Evolutionary conservation across 2,329 filamentous ascomycete species (phyloP).

Genomic region (Colletotrichum gigasporum): DNA sequence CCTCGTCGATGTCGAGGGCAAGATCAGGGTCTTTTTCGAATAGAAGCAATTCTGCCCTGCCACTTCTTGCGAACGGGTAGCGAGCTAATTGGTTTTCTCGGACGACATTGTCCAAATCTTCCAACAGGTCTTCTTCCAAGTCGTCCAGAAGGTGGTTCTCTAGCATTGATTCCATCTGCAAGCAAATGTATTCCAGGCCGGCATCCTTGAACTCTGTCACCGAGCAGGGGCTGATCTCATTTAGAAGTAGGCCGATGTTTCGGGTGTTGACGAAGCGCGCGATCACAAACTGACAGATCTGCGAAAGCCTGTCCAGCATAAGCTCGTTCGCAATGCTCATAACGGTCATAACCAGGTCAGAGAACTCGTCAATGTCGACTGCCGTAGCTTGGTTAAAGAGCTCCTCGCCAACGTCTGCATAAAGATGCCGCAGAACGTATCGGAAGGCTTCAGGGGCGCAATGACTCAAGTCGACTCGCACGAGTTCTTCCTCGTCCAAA

Average conservation of each 20-base stretch:
- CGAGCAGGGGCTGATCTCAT: conserved; percentile 84
- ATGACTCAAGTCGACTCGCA: conserved; percentile 85
- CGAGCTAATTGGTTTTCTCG: conserved; percentile 83
- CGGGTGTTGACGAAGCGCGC: conserved; percentile 86
- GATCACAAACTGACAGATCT: conserved; percentile 87
- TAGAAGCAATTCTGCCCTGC: conserved; percentile 72
- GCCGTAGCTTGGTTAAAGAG: conserved; percentile 82
- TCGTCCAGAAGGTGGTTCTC: conserved; percentile 89
- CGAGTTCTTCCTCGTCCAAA: conserved; percentile 45
- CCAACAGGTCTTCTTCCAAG: conserved; percentile 83
- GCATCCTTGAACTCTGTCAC: conserved; percentile 88
- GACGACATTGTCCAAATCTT: conserved; percentile 82
- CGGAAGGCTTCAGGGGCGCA: conserved; percentile 78
- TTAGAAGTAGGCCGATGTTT: conserved; percentile 87
- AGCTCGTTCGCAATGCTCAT: conserved; percentile 91
- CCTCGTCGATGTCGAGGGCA: conserved; percentile 72
- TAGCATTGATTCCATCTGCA: conserved; percentile 91
- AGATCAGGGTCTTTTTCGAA: conserved; percentile 73
- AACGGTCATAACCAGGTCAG: conserved; percentile 90
- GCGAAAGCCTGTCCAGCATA: conserved; percentile 91
- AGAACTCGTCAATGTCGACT: conserved; percentile 80
- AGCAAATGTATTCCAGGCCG: conserved; percentile 88
- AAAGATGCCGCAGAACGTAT: conserved; percentile 83
- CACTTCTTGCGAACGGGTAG: conserved; percentile 81
- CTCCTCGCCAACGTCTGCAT: conserved; percentile 82